These are phyloP conservation scores for Debaryomyces coudertii DNA, from an alignment of 1,139 yeast genomes.

Conservation along the genomic window DNA sequence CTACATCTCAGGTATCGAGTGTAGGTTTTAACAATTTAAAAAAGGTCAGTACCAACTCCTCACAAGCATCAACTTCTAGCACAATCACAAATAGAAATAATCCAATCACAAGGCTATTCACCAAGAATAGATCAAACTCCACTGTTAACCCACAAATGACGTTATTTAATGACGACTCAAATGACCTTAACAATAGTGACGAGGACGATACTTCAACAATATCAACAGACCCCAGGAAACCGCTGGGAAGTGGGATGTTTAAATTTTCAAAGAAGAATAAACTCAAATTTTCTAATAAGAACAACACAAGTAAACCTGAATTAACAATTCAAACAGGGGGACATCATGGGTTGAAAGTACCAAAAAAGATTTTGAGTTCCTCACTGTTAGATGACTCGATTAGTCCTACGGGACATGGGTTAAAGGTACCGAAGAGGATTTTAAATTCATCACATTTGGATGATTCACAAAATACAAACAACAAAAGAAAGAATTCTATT, in stretches of 20 bases:
- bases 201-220: conserved; percentile 9
- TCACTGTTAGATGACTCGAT: conserved; percentile 24
- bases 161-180: conserved; percentile 16
- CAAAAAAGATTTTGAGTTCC: conserved; percentile 32
- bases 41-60: conserved; percentile 38
- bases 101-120: conserved; percentile 38
- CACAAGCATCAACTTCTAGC: conserved; percentile 29
- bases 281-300: conserved; percentile 18
- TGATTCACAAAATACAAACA: conserved; percentile 14
- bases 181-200: conserved; percentile 13
- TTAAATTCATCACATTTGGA: conserved; percentile 25
- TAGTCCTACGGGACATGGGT: conserved; percentile 19
- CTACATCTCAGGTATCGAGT: conserved; percentile 35
- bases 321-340: conserved; percentile 34
- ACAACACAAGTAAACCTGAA: conserved; percentile 26
- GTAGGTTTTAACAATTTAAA: conserved; percentile 47
- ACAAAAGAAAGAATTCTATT: conserved; percentile 28
- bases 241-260: conserved; percentile 9
- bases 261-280: conserved; percentile 18
- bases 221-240: conserved; percentile 4
- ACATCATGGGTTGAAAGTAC: conserved; percentile 31
- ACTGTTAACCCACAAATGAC: conserved; percentile 15
- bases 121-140: conserved; percentile 34
- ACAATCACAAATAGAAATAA: conserved; percentile 27
- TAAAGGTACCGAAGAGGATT: conserved; percentile 32